These are phyloP conservation scores for Hericium erinaceus DNA, from an alignment of 768 basidiomycete species.

Conservation along the genomic window DNA sequence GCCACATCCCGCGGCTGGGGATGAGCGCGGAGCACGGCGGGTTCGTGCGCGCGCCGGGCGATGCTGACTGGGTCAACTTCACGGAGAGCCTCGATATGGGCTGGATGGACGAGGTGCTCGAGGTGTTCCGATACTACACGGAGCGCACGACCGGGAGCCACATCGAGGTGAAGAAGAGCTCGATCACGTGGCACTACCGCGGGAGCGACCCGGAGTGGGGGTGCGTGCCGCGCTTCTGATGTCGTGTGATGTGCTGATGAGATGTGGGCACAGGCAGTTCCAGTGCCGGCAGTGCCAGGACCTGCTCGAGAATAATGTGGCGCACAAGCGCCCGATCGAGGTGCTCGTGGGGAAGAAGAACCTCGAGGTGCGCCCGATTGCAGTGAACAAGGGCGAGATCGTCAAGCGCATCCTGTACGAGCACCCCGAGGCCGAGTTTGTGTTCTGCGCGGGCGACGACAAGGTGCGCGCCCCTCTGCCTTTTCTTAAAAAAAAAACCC, in stretches of 20 bases:
- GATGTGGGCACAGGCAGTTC: conserved; percentile 48
- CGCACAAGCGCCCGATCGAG: conserved; percentile 90
- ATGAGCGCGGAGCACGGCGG: conserved; percentile 96
- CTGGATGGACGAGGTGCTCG: conserved; percentile 93
- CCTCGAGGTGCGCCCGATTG: conserved; percentile 89
- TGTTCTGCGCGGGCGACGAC: conserved; percentile 98
- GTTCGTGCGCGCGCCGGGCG: conserved; percentile 72
- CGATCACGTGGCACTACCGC: conserved; percentile 97
- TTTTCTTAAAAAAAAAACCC: too few species aligned
- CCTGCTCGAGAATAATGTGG: conserved; percentile 88
- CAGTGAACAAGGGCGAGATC: conserved; percentile 98
- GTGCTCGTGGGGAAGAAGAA: conserved; percentile 98
- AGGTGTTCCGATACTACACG: conserved; percentile 94
- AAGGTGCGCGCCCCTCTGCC: conserved; percentile 48
- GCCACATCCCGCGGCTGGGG: conserved; percentile 76
- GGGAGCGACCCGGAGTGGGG: conserved; percentile 93
- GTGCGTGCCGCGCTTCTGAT: conserved; percentile 36
- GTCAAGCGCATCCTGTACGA: conserved; percentile 89
- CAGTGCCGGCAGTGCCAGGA: conserved; percentile 97
- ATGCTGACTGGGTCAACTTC: conserved; percentile 70
- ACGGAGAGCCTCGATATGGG: conserved; percentile 92
- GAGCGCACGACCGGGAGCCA: conserved; percentile 95
- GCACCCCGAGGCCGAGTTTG: conserved; percentile 89
- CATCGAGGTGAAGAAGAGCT: conserved; percentile 95
- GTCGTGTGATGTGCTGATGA: neutral